Evolutionary conservation across 164 flowering plant species (phyloP), one percentile per base, ranked within the genome.

Genomic region (Nymphaea colorata): DNA sequence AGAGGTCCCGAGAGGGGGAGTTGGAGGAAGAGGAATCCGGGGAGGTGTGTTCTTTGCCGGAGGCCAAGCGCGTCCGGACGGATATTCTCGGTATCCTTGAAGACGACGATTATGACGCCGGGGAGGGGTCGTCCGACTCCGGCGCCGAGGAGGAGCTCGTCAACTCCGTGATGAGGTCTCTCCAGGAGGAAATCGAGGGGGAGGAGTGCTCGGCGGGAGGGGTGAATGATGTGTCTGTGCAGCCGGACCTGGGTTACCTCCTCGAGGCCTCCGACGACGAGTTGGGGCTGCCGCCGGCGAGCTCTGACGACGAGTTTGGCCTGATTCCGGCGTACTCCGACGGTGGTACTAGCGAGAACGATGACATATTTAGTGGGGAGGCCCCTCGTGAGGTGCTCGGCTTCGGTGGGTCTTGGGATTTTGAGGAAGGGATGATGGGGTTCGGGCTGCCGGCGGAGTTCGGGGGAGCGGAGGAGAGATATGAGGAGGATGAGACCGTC

Each of bases 231-330:
- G 83, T 77, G 36, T 25, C 36, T 7, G 69, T 81, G 4, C 84
- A 69, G 66, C 85, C 81, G 59, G 85, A 84, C 10, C 74, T 89
- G 0, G 93, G 84, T 2, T 87, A 71, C 70, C 87, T 89, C 25
- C 72, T 87, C 0, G 96, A 75, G 67, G 96, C 96, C 2, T 89
- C 96, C 0, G 96, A 87, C 62, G 89, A 87, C 66, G 96, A 89
- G 72, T 84, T 89, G 12, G 96, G 96, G 1, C 80, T 89, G n/a
- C 96, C 93, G 15, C 93, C 96, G 12, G 66, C 67, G 1, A 47
- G 75, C 3, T 73, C 62, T 47, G 80, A 66, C 15, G 89, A 87
- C 66, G 96, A 89, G 72, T 84, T 89, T 8, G 96, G 96, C 2
- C 80, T 89, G n/a, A 93, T 91, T n/a, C 91, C 96, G 12, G 66